Conservation (phyloP, 1,284 basidiomycete species). For the Papiliotrema terrestris region DNA sequence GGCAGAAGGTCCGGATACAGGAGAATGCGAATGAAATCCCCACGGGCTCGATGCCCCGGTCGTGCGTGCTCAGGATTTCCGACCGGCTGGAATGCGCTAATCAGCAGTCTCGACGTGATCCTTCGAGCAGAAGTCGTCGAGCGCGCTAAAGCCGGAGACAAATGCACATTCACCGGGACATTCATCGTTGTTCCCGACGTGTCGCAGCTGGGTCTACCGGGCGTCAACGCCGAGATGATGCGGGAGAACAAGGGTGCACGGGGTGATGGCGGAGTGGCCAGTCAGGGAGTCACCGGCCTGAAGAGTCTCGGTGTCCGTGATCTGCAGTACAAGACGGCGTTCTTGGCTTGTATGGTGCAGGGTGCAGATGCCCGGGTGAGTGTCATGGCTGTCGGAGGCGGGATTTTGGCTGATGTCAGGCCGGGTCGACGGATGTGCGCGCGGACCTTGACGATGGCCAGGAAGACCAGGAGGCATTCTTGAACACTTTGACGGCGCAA, state of each 20-base stretch:
- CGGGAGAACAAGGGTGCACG: constrained; percentile 70
- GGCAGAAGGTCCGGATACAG: constrained; percentile 99
- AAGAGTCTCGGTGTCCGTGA: constrained; percentile 94
- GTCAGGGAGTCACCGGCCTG: constrained; percentile 85
- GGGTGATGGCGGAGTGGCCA: constrained; percentile 69
- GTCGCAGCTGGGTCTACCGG: constrained; percentile 89
- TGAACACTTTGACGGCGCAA: constrained; percentile 82
- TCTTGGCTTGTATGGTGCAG: constrained; percentile 96
- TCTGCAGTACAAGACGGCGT: constrained; percentile 97
- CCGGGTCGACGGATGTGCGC: constrained; percentile 71
- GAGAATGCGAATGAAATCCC: constrained; percentile 99
- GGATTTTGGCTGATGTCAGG: constrained; percentile 50
- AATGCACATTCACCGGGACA: constrained; percentile 95
- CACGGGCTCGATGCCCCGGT: constrained; percentile 95
- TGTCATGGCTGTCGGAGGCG: constrained; percentile 8
- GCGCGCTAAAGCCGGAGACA: constrained; percentile 96
- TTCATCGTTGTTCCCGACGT: constrained; percentile 99
- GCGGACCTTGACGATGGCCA: constrained; percentile 78
- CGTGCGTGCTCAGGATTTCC: constrained; percentile 34
- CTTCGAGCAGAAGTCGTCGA: constrained; percentile 94
- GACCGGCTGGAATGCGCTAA: background rate
- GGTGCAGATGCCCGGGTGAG: constrained; percentile 79
- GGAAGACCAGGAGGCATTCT: constrained; percentile 70
- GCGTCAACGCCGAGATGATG: constrained; percentile 90
- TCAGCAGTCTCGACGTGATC: constrained; percentile 77